Base-by-base conservation (phyloP, 768 basidiomycete genomes). In the Gloeophyllum trabeum region DNA sequence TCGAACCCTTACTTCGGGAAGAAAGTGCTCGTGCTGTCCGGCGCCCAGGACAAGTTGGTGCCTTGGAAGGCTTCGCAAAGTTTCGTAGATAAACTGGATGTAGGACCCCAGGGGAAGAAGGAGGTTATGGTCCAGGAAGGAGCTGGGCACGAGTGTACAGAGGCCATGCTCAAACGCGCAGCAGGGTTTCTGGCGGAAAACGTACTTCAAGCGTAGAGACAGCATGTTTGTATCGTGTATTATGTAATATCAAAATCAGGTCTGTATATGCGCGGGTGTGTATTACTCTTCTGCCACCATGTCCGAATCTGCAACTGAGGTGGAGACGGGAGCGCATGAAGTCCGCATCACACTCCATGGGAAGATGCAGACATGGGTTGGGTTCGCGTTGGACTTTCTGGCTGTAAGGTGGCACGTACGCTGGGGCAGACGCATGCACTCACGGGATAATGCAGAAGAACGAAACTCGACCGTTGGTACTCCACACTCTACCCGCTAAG, bases 1-100 rank as follows among this genome's bases (percentile, higher is more conserved):
- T 49, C 56, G 6, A 81, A 81, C 48, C 75, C 79, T 1, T 89
- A 84, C 56, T 44, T 67, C 3, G 79, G 76, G 1, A 89, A 88
- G 64, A 75, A 76, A 51, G 67, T 92, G 12, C 66, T 92, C 4
- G 76, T 83, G 2, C 57, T 69, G 1, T 57, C 60, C 18, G 65
- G 66, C 0, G 52, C 18, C 37, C 56, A 50, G 4, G 69, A 70
- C 43, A 42, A 41, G 35, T 46, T 66, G 7, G 68, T 67, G 24
- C 66, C 63, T 3, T 54, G 57, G 44, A 46, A 28, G 19, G 51
- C 46, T 30, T 60, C 58, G 21, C 18, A 50, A 37, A 43, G 46
- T 6, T 58, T 61, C 44, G 54, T 66, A 24, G 55, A 60, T 2
- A 41, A 37, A 32, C 46, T 63, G 32, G 51, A 53, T 13, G 56